Conservation (phyloP, 371 early-diverging fungal genomes). For the Apophysomyces elegans region DNA sequence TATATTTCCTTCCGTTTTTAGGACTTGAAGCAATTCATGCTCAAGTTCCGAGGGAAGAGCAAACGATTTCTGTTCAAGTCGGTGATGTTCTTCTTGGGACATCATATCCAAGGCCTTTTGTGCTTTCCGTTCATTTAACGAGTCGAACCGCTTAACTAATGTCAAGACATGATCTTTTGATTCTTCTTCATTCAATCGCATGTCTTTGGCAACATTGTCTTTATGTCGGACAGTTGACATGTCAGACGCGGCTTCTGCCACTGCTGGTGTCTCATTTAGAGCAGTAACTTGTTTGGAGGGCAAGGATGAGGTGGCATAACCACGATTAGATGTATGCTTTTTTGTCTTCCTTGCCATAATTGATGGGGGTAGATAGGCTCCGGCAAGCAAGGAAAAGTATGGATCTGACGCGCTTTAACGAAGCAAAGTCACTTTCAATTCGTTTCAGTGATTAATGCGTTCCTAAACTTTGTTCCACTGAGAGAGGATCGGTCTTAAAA, state of each 20-base stretch:
- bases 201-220: neutral
- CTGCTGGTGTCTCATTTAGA: neutral
- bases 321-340: neutral
- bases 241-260: neutral
- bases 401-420: too few relatives aligned
- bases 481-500: too few relatives aligned
- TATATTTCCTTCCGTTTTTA: slow-evolving; percentile 9
- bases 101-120: slow-evolving; percentile 19
- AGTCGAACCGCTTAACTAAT: slow-evolving; percentile 21
- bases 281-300: neutral
- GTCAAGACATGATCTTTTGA: slow-evolving; percentile 17
- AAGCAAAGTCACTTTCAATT: too few relatives aligned
- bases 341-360: slow-evolving; percentile 5
- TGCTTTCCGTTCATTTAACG: slow-evolving; percentile 29
- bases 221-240: neutral
- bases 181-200: neutral
- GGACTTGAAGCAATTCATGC: slow-evolving; percentile 27
- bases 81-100: slow-evolving; percentile 16
- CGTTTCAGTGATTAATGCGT: too few relatives aligned
- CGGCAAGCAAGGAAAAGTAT: too few relatives aligned
- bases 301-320: slow-evolving; percentile 2
- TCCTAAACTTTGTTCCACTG: too few relatives aligned
- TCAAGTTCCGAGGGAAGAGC: slow-evolving; percentile 26
- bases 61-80: slow-evolving; percentile 17
- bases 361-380: too few relatives aligned